Percentiles rank a stretch among this genome's conserved stretches.
Evolutionary conservation across 768 basidiomycete species (phyloP).

Genomic region (Lentinula aciculospora): DNA sequence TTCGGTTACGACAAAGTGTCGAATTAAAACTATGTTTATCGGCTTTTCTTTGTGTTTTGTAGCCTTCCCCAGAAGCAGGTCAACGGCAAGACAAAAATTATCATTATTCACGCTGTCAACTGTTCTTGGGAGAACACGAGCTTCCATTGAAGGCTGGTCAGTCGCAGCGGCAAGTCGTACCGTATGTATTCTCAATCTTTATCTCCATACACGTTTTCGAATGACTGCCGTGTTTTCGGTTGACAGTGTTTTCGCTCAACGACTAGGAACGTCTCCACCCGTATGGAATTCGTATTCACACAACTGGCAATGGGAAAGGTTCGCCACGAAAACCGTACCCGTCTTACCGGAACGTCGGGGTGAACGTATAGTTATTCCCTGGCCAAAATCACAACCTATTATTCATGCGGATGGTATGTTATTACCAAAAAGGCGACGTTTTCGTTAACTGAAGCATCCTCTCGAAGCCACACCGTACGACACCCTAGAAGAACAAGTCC

Average conservation of each 20-base stretch:
- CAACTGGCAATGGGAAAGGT: slow-evolving; percentile 69
- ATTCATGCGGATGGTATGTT: slow-evolving; percentile 33
- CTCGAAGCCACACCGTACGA: slow-evolving; percentile 55
- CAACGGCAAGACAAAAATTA: slow-evolving; percentile 39
- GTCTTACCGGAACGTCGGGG: slow-evolving; percentile 38
- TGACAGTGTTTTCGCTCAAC: slow-evolving; percentile 70
- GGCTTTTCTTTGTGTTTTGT: not conserved
- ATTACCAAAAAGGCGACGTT: not conserved
- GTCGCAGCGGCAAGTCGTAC: slow-evolving; percentile 30
- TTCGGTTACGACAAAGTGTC: slow-evolving; percentile 7
- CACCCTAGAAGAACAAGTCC: slow-evolving; percentile 54
- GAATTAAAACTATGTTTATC: slow-evolving; percentile 26
- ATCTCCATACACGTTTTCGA: not conserved
- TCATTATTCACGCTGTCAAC: slow-evolving; percentile 78
- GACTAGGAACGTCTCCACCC: slow-evolving; percentile 56
- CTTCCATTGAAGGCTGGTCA: slow-evolving; percentile 34
- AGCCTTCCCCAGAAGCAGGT: not conserved
- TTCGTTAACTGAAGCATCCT: not conserved
- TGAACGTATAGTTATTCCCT: slow-evolving; percentile 49
- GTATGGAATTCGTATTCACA: slow-evolving; percentile 49
- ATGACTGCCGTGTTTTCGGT: not conserved
- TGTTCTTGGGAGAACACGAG: slow-evolving; percentile 65
- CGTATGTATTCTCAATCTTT: slow-evolving; percentile 33
- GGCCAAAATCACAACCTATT: slow-evolving; percentile 52
- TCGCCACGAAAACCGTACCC: slow-evolving; percentile 62